Percentiles rank a stretch among this genome's conserved stretches.
These are phyloP conservation scores for Neonothopanus nambi DNA, from an alignment of 1,284 basidiomycete species.

Conservation along the genomic window DNA sequence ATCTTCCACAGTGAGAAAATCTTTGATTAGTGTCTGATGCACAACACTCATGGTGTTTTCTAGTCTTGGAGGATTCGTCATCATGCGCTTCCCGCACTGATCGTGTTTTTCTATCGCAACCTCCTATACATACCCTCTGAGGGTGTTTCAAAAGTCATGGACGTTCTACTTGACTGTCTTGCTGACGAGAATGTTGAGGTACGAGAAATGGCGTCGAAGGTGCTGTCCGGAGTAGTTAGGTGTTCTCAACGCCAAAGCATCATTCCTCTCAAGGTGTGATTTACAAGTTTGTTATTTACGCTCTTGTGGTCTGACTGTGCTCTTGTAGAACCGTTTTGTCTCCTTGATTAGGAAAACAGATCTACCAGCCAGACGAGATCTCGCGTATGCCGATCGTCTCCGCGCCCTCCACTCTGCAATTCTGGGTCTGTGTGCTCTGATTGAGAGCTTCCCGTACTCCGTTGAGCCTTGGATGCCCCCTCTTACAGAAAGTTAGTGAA, in stretches of 20 bases:
- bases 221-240: constrained; percentile 87
- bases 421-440: constrained; percentile 84
- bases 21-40: constrained; percentile 13
- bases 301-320: neutral
- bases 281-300: neutral
- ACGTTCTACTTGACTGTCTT: constrained; percentile 81
- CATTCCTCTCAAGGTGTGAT: constrained; percentile 74
- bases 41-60: constrained; percentile 7
- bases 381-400: constrained; percentile 74
- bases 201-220: constrained; percentile 90
- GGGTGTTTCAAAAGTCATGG: constrained; percentile 72
- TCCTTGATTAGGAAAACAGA: constrained; percentile 59
- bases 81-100: constrained; percentile 70
- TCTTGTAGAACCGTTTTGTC: constrained; percentile 75
- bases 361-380: constrained; percentile 72
- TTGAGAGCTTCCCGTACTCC: constrained; percentile 80
- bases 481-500: constrained; percentile 63
- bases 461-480: constrained; percentile 78
- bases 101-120: constrained; percentile 88
- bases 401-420: constrained; percentile 87
- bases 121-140: constrained; percentile 72
- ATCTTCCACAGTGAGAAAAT: constrained; percentile 56
- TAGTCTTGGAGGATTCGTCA: constrained; percentile 82
- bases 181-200: constrained; percentile 93
- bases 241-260: constrained; percentile 93